These are phyloP conservation scores for Metarhizium brunneum DNA, from an alignment of 2,329 filamentous ascomycete species.

Conservation along the genomic window DNA sequence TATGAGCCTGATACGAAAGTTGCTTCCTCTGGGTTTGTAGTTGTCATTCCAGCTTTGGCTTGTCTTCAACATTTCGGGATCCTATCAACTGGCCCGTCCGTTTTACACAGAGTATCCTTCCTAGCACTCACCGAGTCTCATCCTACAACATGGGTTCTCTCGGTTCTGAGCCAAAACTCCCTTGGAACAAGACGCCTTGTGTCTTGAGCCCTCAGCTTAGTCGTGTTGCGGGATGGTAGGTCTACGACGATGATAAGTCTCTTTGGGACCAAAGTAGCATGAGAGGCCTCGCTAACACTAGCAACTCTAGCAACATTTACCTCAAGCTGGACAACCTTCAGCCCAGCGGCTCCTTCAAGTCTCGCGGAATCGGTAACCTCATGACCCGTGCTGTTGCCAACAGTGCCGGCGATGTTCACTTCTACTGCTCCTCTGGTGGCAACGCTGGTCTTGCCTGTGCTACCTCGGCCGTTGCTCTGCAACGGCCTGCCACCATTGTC, in stretches of 20 bases:
- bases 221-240: constrained; percentile 62
- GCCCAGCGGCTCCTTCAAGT: constrained; percentile 81
- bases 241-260: constrained; percentile 2
- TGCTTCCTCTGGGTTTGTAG: neutral
- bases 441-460: constrained; percentile 81
- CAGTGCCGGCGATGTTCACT: constrained; percentile 41
- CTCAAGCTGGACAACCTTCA: constrained; percentile 82
- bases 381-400: constrained; percentile 36
- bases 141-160: constrained; percentile 30
- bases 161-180: constrained; percentile 29
- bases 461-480: constrained; percentile 56
- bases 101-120: neutral
- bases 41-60: neutral
- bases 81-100: constrained; percentile 2
- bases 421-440: constrained; percentile 73
- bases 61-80: constrained; percentile 2
- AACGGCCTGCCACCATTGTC: constrained; percentile 63
- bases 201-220: constrained; percentile 59
- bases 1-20: neutral
- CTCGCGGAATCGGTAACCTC: constrained; percentile 64
- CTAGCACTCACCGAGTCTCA: neutral
- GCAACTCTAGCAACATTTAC: constrained; percentile 54
- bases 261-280: neutral
- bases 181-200: constrained; percentile 66
- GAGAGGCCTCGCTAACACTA: neutral